A percentile compares a stretch with the other conserved stretches of the same genome.
phyloP scores from a whole-genome alignment of 768 basidiomycete genomes.

The Suillus brevipes region DNA sequence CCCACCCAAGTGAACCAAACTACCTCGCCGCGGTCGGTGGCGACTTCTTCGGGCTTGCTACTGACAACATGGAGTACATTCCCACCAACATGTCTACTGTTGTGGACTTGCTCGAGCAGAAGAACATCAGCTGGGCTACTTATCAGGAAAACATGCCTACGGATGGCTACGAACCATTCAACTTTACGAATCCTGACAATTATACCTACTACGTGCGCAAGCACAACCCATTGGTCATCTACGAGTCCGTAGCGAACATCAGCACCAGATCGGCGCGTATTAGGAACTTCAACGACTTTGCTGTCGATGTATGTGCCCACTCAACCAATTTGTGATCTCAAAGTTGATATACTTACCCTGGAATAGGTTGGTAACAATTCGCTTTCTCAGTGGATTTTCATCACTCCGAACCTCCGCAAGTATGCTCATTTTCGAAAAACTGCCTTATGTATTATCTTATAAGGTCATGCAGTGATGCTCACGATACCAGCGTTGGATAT shows the following conservation, averaged over 20 bases:
- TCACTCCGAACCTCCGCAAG: slow-evolving; percentile 58
- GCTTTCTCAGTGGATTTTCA: slow-evolving; percentile 60
- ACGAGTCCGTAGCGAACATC: slow-evolving; percentile 48
- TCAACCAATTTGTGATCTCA: background rate
- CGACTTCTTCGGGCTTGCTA: slow-evolving; percentile 51
- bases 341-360: background rate
- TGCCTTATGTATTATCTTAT: background rate
- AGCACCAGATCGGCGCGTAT: slow-evolving; percentile 42
- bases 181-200: slow-evolving; percentile 27
- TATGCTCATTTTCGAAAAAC: slow-evolving; percentile 9
- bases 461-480: slow-evolving; percentile 48
- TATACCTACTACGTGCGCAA: slow-evolving; percentile 59
- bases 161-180: slow-evolving; percentile 46
- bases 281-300: slow-evolving; percentile 65
- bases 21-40: slow-evolving; percentile 50
- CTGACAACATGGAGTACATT: slow-evolving; percentile 36
- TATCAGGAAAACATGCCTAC: slow-evolving; percentile 62
- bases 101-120: slow-evolving; percentile 59
- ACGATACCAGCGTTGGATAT: slow-evolving; percentile 57
- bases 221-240: slow-evolving; percentile 55
- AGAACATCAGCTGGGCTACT: slow-evolving; percentile 57
- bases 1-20: slow-evolving; percentile 66
- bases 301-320: slow-evolving; percentile 43
- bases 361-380: slow-evolving; percentile 35
- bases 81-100: slow-evolving; percentile 54